These are phyloP conservation scores for Teunomyces tritomae DNA, from an alignment of 805 yeast genomes.

Conservation along the genomic window DNA sequence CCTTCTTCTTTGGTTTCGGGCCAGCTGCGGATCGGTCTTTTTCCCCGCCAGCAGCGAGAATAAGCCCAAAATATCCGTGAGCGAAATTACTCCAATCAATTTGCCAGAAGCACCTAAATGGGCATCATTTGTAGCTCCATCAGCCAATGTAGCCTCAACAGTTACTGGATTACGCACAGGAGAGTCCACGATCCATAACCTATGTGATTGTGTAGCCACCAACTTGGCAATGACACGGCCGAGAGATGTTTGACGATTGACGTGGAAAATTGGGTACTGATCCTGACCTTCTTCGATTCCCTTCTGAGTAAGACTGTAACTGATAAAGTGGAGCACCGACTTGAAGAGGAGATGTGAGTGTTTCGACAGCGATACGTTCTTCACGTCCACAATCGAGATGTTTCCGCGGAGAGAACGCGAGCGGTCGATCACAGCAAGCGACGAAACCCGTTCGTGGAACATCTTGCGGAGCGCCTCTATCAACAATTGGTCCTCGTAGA, in stretches of 20 bases:
- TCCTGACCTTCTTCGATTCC: conserved; percentile 95
- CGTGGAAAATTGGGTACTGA: conserved; percentile 95
- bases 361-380: conserved; percentile 80
- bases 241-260: conserved; percentile 70
- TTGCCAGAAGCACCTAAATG: conserved; percentile 70
- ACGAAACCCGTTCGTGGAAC: conserved; percentile 81
- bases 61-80: conserved; percentile 84
- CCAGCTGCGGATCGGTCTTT: conserved; percentile 77
- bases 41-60: conserved; percentile 68
- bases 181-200: conserved; percentile 75
- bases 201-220: conserved; percentile 92
- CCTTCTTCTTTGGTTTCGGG: conserved; percentile 85
- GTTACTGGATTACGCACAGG: not conserved
- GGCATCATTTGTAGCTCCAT: conserved; percentile 6
- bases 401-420: conserved; percentile 78
- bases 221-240: conserved; percentile 90
- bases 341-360: conserved; percentile 80
- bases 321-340: conserved; percentile 82
- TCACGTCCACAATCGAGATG: conserved; percentile 91
- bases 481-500: conserved; percentile 81
- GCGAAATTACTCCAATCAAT: conserved; percentile 84
- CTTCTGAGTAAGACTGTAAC: conserved; percentile 79
- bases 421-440: conserved; percentile 88
- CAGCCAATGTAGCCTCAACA: conserved; percentile 16
- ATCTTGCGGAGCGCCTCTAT: conserved; percentile 84